Percentiles rank a stretch among this genome's conserved stretches.
These are phyloP conservation scores for Ormosia semicastrata DNA, from an alignment of 306 rosid species.

Conservation along the genomic window DNA sequence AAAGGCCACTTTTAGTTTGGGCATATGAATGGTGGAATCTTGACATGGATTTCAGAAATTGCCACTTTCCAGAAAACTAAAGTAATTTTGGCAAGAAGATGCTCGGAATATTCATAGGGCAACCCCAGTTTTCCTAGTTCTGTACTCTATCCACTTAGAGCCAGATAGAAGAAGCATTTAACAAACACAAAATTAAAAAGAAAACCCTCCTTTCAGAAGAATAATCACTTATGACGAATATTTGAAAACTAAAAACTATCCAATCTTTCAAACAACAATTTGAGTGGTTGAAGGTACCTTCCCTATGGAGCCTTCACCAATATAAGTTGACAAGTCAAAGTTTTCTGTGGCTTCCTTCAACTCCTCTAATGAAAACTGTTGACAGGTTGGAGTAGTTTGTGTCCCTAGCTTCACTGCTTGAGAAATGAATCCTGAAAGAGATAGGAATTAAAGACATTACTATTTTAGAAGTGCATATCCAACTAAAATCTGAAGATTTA, in stretches of 20 bases:
- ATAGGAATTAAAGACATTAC: background rate
- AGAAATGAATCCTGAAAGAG: conserved; percentile 60
- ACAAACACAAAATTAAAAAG: background rate
- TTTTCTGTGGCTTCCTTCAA: conserved; percentile 67
- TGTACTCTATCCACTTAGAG: background rate
- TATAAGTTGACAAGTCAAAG: conserved; percentile 51
- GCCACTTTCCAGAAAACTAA: background rate
- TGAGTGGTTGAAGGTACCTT: conserved; percentile 48
- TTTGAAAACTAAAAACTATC: background rate
- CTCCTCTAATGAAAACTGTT: conserved; percentile 59
- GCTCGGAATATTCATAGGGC: background rate
- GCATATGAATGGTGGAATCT: background rate
- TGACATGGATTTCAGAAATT: background rate
- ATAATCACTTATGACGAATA: background rate
- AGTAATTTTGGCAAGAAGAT: background rate
- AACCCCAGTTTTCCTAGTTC: background rate
- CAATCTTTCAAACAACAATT: background rate
- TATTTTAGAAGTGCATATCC: conserved; percentile 5
- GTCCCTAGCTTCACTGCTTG: conserved; percentile 67
- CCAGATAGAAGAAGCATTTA: background rate
- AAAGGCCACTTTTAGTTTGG: background rate
- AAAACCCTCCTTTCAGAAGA: background rate
- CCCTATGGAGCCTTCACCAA: conserved; percentile 79
- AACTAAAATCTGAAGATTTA: background rate
- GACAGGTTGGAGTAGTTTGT: conserved; percentile 47